Base-by-base conservation (phyloP, 306 rosid genomes). In the Betula pendula region DNA sequence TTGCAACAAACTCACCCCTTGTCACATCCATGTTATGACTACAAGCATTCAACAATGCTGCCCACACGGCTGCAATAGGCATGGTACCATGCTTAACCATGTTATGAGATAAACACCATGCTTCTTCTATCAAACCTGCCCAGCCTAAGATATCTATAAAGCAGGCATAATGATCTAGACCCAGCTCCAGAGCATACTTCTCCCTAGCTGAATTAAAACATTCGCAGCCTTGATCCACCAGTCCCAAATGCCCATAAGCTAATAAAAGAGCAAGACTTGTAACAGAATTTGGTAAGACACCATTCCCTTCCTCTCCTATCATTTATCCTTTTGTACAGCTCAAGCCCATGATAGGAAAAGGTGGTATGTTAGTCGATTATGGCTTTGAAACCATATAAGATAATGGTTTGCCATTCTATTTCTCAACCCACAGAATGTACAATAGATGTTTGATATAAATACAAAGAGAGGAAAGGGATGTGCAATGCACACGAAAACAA, bases 161-260 rank as follows among this genome's bases (percentile, higher is more conserved):
- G 81, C 89, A 86, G 17, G 86, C 92, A 31, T 78, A 88, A 78
- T 90, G 93, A 72, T 88, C 91, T 0, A 84, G 84, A 69, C 77
- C 90, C n/a, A 81, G 88, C 27, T 81, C 80, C 70, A 85, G 70
- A 75, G 84, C 85, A 77, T 85, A 85, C 52, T 73, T 85, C 74
- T 85, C 89, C 67, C 56, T 77, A 47, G 78, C 69, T 47, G 81
- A 72, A 76, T 73, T 59, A 70, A 89, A 89, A 79, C 77, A 85
- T 77, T 75, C 75, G 67, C 53, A 79, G 2, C 90, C 96, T 82
- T 89, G 85, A 70, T 91, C 91, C 71, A 87, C 90, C 72, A 91
- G 68, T 47, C 91, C 91, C 14, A 78, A 77, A 50, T 84, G 84
- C 66, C 78, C 85, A 74, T 83, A 81, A 14, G 83, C 83, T 3